These are phyloP conservation scores for Helotiales sp. DNA, from an alignment of 2,329 filamentous ascomycete genomes.

Conservation along the genomic window DNA sequence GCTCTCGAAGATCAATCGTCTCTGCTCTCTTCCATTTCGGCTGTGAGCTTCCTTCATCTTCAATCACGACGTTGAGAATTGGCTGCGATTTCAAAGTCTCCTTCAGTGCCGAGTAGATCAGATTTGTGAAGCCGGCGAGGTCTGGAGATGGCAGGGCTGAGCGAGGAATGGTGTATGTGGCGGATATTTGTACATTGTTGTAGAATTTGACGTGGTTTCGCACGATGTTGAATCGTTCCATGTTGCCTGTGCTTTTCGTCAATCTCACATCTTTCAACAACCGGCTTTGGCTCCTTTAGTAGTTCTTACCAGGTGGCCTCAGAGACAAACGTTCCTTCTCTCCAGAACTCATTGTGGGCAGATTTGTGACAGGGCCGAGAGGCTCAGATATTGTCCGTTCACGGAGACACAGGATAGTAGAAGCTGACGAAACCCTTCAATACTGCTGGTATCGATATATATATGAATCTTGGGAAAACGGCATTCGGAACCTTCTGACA, in stretches of 20 bases:
- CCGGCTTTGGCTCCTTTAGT: too few relatives aligned
- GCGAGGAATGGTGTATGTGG: slow-evolving; percentile 28
- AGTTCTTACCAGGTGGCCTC: slow-evolving; percentile 20
- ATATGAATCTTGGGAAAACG: not conserved
- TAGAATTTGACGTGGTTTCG: slow-evolving; percentile 34
- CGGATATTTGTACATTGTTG: slow-evolving; percentile 32
- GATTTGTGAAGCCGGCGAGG: slow-evolving; percentile 4
- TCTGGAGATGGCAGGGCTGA: slow-evolving; percentile 4
- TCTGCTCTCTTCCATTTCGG: slow-evolving; percentile 29
- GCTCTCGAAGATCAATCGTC: slow-evolving; percentile 22
- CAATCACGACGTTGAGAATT: slow-evolving; percentile 28
- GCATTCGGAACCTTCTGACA: not conserved
- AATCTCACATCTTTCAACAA: too few relatives aligned
- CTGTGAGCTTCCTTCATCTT: slow-evolving; percentile 21
- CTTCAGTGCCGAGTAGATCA: slow-evolving; percentile 26
- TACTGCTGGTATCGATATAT: not conserved
- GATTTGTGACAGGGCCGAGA: not conserved
- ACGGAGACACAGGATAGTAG: not conserved
- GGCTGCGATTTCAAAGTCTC: slow-evolving; percentile 26
- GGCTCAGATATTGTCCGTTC: not conserved
- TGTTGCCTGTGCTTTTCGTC: slow-evolving; percentile 19
- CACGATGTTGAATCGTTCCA: slow-evolving; percentile 33
- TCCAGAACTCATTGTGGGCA: not conserved
- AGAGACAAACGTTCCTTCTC: not conserved
- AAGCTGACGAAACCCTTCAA: slow-evolving; percentile 13